Evolutionary conservation across 352 stramenopile genomes (phyloP), one percentile per base, ranked within the genome.

Genomic region (Phytophthora fragariaefolia): DNA sequence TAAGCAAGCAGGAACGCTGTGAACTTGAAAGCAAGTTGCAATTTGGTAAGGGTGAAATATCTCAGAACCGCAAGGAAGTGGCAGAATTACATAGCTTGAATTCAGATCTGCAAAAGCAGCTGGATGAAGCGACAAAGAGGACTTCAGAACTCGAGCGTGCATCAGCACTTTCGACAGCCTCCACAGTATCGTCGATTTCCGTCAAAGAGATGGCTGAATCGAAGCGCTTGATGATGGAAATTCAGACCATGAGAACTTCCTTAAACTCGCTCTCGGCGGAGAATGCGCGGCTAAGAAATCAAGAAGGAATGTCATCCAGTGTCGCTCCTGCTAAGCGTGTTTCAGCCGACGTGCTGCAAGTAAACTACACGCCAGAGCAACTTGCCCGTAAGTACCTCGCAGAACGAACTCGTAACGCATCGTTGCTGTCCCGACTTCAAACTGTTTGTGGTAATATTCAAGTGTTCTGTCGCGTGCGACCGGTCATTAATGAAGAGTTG

Each of bases 371-470:
- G 2, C 53, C 80, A 8, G 80, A 91, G 23, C 79, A 93, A 48
- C 79, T 96, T 36, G 83, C 93, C 0, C 84, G 91, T 28, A 97
- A 98, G 66, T 94, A 97, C 36, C 48, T 98, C 17, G 73, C 90
- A 2, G 92, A 98, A 70, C 80, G 85, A 38, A 89, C 80, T 1
- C 82, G 87, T 6, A 96, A 94, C 32, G 87, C 87, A 13, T 79
- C 82, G n/a, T 66, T 96, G 23, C 66, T 94, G 15, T 96, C 86
- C 5, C 83, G 85, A 12, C 66, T 96, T 12, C 88, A 96, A 65
- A 95, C 86, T 22, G 79, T 98, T 0, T 95, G 91, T 54, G 95
- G 95, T 38, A 98, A 98, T 51, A 98, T 98, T 53, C 91, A 97
- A 71, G 95, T 98, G 5, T 96, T 98, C 57, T 98, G 91, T 63